Evolutionary conservation across 192 early-diverging fungal species (phyloP).

Genomic region (Mortierella claussenii): DNA sequence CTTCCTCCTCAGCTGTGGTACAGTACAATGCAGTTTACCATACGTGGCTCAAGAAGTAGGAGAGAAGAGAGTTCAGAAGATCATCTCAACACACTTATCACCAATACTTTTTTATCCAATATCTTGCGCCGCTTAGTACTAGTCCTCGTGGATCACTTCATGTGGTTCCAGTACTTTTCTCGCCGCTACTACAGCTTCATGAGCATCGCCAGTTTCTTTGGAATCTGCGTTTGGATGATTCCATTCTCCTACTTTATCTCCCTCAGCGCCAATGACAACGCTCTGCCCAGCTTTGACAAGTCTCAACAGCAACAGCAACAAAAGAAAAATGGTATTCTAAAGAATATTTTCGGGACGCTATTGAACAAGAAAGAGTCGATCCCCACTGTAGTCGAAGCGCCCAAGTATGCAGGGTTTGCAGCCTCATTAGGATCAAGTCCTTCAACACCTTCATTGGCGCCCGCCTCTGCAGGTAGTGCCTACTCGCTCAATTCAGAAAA

Average conservation of each 20-base stretch:
- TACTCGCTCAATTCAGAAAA: constrained; percentile 43
- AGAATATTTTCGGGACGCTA: constrained; percentile 29
- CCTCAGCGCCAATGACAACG: constrained; percentile 90
- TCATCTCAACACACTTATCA: no score
- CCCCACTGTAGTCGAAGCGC: constrained; percentile 31
- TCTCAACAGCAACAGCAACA: constrained; percentile 27
- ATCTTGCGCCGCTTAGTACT: constrained; percentile 65
- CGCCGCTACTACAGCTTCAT: constrained; percentile 74
- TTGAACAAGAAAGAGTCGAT: constrained; percentile 38
- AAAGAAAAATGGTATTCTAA: constrained; percentile 46
- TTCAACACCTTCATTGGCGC: neutral
- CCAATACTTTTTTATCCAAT: no score
- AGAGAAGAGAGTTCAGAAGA: no score
- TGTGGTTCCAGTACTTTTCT: constrained; percentile 96
- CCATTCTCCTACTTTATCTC: constrained; percentile 95
- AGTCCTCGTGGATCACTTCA: constrained; percentile 88
- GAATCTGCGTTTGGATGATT: constrained; percentile 93
- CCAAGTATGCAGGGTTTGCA: constrained; percentile 42
- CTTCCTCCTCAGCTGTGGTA: constrained; percentile 89
- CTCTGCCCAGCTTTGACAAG: constrained; percentile 72
- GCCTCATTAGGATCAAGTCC: constrained; percentile 7
- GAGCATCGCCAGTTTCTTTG: constrained; percentile 93
- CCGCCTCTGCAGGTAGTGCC: neutral
- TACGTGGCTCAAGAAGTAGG: no score
- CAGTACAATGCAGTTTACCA: no score